phyloP scores from a whole-genome alignment of 2,329 filamentous ascomycete species.

The Colletotrichum sp. region DNA sequence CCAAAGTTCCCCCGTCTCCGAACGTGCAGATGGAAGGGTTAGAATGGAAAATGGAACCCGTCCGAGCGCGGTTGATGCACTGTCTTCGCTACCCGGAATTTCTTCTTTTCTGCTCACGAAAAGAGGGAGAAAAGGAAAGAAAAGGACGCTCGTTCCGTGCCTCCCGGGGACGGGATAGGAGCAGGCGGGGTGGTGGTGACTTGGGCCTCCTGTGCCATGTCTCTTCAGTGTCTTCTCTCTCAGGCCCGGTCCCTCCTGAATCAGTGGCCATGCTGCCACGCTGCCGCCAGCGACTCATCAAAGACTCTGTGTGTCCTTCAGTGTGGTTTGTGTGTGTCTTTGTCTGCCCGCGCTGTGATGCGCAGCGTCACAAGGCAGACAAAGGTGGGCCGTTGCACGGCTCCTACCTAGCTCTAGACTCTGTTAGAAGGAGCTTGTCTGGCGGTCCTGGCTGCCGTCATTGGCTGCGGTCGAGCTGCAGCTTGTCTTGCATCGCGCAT shows the following conservation, averaged over 20 bases:
- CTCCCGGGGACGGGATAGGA: neutral
- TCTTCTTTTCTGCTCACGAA: neutral
- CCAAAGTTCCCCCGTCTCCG: neutral
- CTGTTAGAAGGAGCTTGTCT: neutral
- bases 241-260: neutral
- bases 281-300: neutral
- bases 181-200: neutral
- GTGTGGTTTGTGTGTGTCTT: neutral
- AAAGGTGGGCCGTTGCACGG: neutral
- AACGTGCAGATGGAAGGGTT: neutral
- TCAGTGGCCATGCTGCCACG: neutral
- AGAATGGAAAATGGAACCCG: neutral
- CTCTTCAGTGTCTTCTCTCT: neutral
- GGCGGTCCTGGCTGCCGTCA: neutral
- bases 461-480: neutral
- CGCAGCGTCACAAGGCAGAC: neutral
- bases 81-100: constrained; percentile 1
- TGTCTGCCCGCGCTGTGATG: neutral
- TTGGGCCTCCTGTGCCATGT: neutral
- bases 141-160: neutral
- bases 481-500: neutral
- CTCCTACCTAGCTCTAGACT: neutral
- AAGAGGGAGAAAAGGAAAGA: neutral
- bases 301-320: neutral
- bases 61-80: constrained; percentile 8